Evolutionary conservation across 176 grass and related monocot species (phyloP), one percentile per base, ranked within the genome.

Genomic region (Musa itinerans): DNA sequence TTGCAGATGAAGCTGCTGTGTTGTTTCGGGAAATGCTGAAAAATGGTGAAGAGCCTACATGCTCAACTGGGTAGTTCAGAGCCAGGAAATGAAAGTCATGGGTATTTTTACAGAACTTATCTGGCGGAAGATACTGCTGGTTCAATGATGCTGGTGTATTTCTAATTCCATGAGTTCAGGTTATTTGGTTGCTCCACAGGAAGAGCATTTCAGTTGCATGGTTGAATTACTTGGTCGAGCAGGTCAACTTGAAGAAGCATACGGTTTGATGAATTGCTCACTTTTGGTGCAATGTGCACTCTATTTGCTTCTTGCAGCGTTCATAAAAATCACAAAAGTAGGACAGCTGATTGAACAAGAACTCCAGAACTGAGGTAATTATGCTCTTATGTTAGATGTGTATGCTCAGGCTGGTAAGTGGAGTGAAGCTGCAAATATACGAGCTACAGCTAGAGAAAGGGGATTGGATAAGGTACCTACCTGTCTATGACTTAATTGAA

Each of bases 131-230:
- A 91, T 83, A 83, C 10, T n/a, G 80, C 25, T 90, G 67, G 62
- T 91, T 76, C 73, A 81, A 66, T 83, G 76, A 64, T 83, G 82
- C 76, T 85, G 54, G 74, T 34, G 2, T 62, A 74, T 90, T 78
- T 91, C 88, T 73, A 74, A 79, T 72, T 85, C 83, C 19, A 87
- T 91, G 83, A 79, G 58, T 24, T 74, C 62, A 53, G 66, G 78
- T 3, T 72, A 87, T 83, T 91, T 71, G 69, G 64, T 88, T 83
- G 15, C 59, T 85, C 85, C 85, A 85, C 77, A 78, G 67, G 74
- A 91, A 78, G 85, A 85, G 65, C 89, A 91, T 26, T 84, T 80
- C 61, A 71, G 85, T 81, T 91, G 89, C 69, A 85, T 91, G 17
- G 76, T 85, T 69, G 85, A 91, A 49, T 83, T 91, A 54, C 54